These are phyloP conservation scores for Sanghuangporus weigelae DNA, from an alignment of 1,284 basidiomycete species.

Conservation along the genomic window DNA sequence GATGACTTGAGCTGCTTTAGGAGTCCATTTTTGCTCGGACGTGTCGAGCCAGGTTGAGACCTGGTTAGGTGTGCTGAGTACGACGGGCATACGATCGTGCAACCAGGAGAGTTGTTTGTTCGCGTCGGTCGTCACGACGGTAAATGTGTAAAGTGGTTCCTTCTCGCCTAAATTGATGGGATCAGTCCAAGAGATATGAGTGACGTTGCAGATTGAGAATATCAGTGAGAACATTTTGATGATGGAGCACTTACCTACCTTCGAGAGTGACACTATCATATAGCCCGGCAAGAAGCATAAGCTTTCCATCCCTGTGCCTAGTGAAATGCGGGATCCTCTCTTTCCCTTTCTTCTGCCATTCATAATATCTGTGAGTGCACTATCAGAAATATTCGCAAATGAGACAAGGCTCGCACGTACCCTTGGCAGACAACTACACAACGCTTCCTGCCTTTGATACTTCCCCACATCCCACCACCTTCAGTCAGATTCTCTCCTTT, in stretches of 20 bases:
- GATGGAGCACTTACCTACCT: conserved; percentile 32
- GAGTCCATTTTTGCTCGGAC: conserved; percentile 56
- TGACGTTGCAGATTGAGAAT: not conserved
- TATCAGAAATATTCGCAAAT: conserved; percentile 20
- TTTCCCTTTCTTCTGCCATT: conserved; percentile 83
- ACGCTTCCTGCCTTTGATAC: conserved; percentile 72
- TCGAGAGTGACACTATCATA: conserved; percentile 73
- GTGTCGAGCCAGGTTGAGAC: conserved; percentile 79
- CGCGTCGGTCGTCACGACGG: conserved; percentile 83
- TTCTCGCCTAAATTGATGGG: conserved; percentile 37
- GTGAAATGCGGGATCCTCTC: conserved; percentile 78
- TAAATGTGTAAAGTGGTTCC: conserved; percentile 74
- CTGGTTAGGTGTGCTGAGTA: conserved; percentile 61
- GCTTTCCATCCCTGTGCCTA: conserved; percentile 56
- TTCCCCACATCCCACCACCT: conserved; percentile 75
- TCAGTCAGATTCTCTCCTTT: conserved; percentile 78
- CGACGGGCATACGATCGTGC: conserved; percentile 91
- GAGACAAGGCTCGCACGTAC: conserved; percentile 32
- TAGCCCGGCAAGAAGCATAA: conserved; percentile 87
- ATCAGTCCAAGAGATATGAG: not conserved
- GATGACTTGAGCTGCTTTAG: conserved; percentile 57
- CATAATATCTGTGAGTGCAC: conserved; percentile 70
- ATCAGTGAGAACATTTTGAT: not conserved
- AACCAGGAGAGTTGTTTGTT: conserved; percentile 69
- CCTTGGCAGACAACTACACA: conserved; percentile 80